phyloP scores from a whole-genome alignment of 2,329 filamentous ascomycete species.

The Pseudogymnoascus sp. region DNA sequence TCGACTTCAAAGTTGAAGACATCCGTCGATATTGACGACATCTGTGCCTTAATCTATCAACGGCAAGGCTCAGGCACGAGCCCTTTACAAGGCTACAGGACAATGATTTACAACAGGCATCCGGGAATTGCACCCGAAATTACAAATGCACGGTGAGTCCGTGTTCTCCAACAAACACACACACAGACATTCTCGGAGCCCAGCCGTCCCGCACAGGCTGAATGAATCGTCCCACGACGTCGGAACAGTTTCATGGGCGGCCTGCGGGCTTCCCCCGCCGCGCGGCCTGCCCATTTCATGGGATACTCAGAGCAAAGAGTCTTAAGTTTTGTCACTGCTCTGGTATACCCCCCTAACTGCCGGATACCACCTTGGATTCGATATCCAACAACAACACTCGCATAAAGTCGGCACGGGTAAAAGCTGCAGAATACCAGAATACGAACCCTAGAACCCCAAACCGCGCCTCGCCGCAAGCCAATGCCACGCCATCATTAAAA shows the following conservation, averaged over 20 bases:
- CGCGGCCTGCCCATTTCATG: not conserved
- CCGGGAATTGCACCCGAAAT: not conserved
- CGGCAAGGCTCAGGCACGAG: not conserved
- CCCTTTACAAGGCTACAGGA: not conserved
- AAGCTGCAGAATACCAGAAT: not conserved
- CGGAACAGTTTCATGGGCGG: not conserved
- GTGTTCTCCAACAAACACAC: not conserved
- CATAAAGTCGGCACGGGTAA: slow-evolving; percentile 5
- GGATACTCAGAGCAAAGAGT: not conserved
- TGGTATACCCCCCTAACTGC: not conserved
- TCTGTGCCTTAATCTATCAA: slow-evolving; percentile 6
- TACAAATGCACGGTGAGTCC: not conserved
- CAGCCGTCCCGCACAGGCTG: not conserved
- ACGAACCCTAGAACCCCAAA: not conserved
- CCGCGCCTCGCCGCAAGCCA: not conserved
- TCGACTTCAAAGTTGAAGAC: not conserved
- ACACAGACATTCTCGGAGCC: not conserved
- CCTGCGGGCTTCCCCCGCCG: not conserved
- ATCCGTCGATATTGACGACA: not conserved
- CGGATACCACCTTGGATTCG: not conserved
- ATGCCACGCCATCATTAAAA: not conserved
- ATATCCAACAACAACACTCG: not conserved
- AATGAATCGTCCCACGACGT: not conserved
- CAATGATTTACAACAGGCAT: slow-evolving; percentile 3
- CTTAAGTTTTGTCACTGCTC: not conserved